Conservation (phyloP, 2,329 filamentous ascomycete genomes). For the Colletotrichum orbiculare region DNA sequence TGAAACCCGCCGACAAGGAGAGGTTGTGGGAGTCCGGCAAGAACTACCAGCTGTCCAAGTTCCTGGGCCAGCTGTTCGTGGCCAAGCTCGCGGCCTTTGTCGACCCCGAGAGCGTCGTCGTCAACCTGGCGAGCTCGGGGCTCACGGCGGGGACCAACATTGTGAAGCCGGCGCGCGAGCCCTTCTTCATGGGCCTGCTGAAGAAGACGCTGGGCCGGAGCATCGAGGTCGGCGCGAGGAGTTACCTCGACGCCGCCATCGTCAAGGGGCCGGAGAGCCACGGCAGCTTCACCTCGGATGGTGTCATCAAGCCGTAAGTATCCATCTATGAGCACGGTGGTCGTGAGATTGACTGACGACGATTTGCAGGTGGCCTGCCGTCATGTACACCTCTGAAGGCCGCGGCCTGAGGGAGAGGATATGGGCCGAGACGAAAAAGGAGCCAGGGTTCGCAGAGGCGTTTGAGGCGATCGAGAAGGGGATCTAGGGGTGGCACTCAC, state of each 20-base stretch:
- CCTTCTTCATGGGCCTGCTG: constrained; percentile 35
- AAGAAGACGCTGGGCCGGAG: constrained; percentile 44
- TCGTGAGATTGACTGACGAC: not conserved
- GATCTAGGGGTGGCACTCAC: not conserved
- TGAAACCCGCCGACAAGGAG: constrained; percentile 46
- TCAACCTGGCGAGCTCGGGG: constrained; percentile 61
- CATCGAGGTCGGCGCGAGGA: constrained; percentile 53
- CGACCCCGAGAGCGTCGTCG: constrained; percentile 51
- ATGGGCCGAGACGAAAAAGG: constrained; percentile 31
- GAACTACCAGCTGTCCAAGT: constrained; percentile 45
- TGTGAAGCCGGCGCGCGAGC: constrained; percentile 40
- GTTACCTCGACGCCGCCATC: constrained; percentile 57
- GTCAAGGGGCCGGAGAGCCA: constrained; percentile 60
- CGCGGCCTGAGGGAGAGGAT: constrained; percentile 19
- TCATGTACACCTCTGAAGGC: constrained; percentile 35
- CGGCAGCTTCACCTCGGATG: constrained; percentile 59
- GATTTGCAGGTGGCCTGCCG: constrained; percentile 13
- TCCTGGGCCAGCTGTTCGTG: constrained; percentile 48
- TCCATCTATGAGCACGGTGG: not conserved
- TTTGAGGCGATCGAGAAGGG: constrained; percentile 25
- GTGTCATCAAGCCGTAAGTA: constrained; percentile 57
- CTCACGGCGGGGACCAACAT: constrained; percentile 56
- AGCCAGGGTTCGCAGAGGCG: constrained; percentile 32
- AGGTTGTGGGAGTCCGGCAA: constrained; percentile 38
- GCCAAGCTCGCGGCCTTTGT: constrained; percentile 51